Base-by-base conservation (phyloP, 1,139 yeast species). In the Trichomonascaceae sp. region DNA sequence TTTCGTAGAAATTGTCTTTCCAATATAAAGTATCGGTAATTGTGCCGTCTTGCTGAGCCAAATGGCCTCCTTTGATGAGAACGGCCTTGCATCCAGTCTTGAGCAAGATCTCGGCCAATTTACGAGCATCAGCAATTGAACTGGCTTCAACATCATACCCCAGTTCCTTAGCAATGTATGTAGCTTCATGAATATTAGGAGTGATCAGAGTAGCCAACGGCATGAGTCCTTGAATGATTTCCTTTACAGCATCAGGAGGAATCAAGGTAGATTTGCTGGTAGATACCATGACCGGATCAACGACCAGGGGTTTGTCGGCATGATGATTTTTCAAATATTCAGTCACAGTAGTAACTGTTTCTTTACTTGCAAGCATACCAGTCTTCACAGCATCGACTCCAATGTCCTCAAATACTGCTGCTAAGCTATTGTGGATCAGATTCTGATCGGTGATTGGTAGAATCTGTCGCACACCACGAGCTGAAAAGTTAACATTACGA, bases 221-320 rank as follows among this genome's bases (percentile, higher is more conserved):
- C 53, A 86, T 72, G 46, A 89, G 66, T n/a, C 69, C 68, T 0
- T 71, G 68, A 12, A 84, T 67, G 47, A 80, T 73, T 32, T 67
- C 64, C 6, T 69, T 67, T 62, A 85, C 70, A 1, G 80, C 81
- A 0, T 74, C 74, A 22, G 74, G 73, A 32, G 77, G 78, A 50
- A 82, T 77, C 50, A 88, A 72, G 30, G 72, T 64, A 9, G 82
- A 76, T 1, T 96, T 96, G 0, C 90, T 81, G 0, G 96, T 87
- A 17, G 95, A 82, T 2, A 86, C 82, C 80, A 89, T 78, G 6
- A 89, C 96, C 0, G 96, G 96, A 64, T 89, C 96, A 32, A 87
- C 76, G 1, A 89, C 84, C 7, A 73, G 53, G 12, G 63, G 61
- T 18, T 61, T 63, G 41, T 66, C 70, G 22, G 76, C 73, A 4